Percentiles rank a stretch among this genome's conserved stretches.
These are phyloP conservation scores for Punica granatum DNA, from an alignment of 345 rosid species.

Conservation along the genomic window DNA sequence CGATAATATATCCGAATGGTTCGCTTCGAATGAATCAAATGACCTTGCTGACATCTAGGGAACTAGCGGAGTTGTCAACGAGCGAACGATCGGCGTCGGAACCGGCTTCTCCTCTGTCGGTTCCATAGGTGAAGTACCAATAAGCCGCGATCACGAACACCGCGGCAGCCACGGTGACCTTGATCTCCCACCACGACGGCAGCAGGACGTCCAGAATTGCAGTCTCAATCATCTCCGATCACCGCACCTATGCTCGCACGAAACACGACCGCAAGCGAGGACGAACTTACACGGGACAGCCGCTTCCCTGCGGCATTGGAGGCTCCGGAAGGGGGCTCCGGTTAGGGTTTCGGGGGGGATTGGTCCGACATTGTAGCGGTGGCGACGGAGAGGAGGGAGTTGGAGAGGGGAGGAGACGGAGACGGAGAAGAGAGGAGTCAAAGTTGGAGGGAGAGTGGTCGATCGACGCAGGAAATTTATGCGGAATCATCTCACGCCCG, in stretches of 20 bases:
- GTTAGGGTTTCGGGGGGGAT: neutral
- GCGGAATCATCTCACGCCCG: neutral
- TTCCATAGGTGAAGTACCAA: conserved; percentile 45
- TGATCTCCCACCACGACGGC: conserved; percentile 88
- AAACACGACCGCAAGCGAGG: neutral
- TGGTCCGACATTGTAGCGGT: conserved; percentile 6
- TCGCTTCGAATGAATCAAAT: conserved; percentile 10
- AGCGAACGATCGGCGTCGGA: conserved; percentile 37
- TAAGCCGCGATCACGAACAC: conserved; percentile 46
- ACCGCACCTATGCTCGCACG: neutral
- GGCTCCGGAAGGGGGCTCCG: neutral
- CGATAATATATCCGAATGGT: neutral
- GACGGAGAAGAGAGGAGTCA: neutral
- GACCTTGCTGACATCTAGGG: conserved; percentile 63
- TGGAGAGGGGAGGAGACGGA: neutral
- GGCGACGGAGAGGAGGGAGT: neutral
- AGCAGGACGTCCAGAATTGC: conserved; percentile 42
- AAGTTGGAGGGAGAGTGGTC: conserved; percentile 4
- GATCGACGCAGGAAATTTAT: conserved; percentile 2
- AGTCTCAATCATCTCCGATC: conserved; percentile 9
- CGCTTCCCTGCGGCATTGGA: neutral
- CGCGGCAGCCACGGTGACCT: conserved; percentile 63
- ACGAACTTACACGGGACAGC: neutral
- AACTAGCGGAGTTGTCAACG: conserved; percentile 29
- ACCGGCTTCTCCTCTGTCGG: conserved; percentile 26